Evolutionary conservation across 257 asterid genomes (phyloP).

Genomic region (Lithospermum erythrorhizon): DNA sequence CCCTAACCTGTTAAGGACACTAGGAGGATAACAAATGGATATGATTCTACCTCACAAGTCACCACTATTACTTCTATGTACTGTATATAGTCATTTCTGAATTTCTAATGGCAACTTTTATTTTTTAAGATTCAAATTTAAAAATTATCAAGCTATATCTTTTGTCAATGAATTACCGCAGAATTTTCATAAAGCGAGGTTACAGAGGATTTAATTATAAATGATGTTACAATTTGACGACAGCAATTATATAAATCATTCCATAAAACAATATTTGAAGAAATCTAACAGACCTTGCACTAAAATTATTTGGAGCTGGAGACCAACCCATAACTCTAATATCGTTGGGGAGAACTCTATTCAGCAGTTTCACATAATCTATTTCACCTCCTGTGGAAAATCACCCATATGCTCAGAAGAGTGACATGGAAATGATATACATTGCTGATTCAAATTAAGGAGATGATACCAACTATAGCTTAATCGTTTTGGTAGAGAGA

Average conservation of each 20-base stretch:
- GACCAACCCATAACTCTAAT: conserved; percentile 90
- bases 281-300: conserved; percentile 54
- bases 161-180: too few relatives aligned
- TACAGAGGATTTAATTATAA: too few relatives aligned
- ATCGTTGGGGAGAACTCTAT: conserved; percentile 76
- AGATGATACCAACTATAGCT: neutral
- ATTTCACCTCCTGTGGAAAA: conserved; percentile 52
- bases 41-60: too few relatives aligned
- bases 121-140: too few relatives aligned
- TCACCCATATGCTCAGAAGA: neutral
- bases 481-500: too few relatives aligned
- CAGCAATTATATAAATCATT: neutral
- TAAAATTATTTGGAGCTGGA: conserved; percentile 71
- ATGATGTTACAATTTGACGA: conserved; percentile 1
- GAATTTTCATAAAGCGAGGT: too few relatives aligned
- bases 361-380: conserved; percentile 71
- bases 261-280: conserved; percentile 6
- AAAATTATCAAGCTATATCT: too few relatives aligned
- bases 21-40: too few relatives aligned
- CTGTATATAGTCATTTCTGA: too few relatives aligned
- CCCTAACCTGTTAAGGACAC: too few relatives aligned
- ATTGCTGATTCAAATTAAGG: neutral
- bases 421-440: neutral
- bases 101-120: too few relatives aligned
- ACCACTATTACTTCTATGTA: too few relatives aligned